Base-by-base conservation (phyloP, 257 asterid genomes). In the Handroanthus guayacan region DNA sequence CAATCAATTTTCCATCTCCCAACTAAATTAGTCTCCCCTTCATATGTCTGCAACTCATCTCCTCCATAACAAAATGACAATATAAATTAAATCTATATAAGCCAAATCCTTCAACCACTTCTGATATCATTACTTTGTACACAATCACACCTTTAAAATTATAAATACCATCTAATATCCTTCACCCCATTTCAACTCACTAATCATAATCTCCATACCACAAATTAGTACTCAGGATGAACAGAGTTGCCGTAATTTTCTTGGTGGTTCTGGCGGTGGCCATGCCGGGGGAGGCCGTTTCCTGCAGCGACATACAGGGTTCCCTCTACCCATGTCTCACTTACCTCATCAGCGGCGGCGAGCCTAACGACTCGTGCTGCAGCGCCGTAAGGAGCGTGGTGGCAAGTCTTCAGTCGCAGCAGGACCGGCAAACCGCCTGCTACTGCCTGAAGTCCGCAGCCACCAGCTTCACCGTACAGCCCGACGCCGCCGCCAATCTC, bases 371-470 rank as follows among this genome's bases (percentile, higher is more conserved):
- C 0, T 1, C 62, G 17, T 91, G 97, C 66, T 87, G 95, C 62
- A 9, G 18, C 11, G 89, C 90, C 3, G 89, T 91, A 5, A 70
- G 9, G 62, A 67, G 18, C 10, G 56, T 91, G 48, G 3, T 10
- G 1, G 54, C 60, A 34, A 54, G 68, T 71, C 54, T 82, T 5
- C 71, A 56, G 6, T 82, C 84, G 0, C 78, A 39, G 55, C 81
- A 75, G 50, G 97, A 91, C 56, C 70, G 91, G 66, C 86, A 79
- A 25, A 62, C 82, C 3, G 95, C 82, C 16, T 91, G 97, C 65
- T 31, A 73, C 74, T 91, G 97, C 75, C 3, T 84, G 14, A 87
- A 87, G 69, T 2, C 85, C 9, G 90, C 96, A 5, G 89, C 96
- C 20, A 5, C 85, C 12, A 50, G 77, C 79, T 75, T 9, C 36